These are phyloP conservation scores for Venturia asperata DNA, from an alignment of 2,329 filamentous ascomycete species.

Conservation along the genomic window DNA sequence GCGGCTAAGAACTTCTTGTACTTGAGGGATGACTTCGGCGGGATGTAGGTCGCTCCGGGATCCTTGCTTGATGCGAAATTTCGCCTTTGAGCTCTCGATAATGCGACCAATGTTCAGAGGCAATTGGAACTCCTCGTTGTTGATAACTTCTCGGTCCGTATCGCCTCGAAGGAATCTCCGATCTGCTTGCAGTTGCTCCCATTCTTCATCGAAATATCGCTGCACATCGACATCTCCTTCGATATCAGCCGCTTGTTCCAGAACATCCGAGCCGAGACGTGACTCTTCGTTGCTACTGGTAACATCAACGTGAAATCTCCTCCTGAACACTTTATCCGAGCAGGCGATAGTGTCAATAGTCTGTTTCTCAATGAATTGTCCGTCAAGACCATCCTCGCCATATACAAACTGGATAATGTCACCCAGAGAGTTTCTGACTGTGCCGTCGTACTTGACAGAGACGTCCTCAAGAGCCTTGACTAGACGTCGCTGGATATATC, in stretches of 20 bases:
- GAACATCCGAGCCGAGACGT: conserved; percentile 58
- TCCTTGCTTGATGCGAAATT: conserved; percentile 82
- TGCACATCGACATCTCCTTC: conserved; percentile 83
- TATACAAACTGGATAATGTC: conserved; percentile 97
- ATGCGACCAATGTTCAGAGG: conserved; percentile 88
- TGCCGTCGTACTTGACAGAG: conserved; percentile 95
- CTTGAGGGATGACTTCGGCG: conserved; percentile 73
- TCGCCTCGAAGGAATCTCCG: conserved; percentile 66
- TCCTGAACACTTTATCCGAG: conserved; percentile 68
- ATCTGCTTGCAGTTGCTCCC: conserved; percentile 67
- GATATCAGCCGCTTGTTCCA: conserved; percentile 83
- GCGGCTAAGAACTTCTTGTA: conserved; percentile 65
- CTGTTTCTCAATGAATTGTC: conserved; percentile 88
- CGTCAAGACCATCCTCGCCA: conserved; percentile 93
- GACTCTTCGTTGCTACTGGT: conserved; percentile 52
- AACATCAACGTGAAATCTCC: conserved; percentile 78
- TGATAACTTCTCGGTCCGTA: conserved; percentile 25
- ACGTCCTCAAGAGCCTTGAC: conserved; percentile 98
- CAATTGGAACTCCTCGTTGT: conserved; percentile 79
- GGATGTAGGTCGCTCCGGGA: conserved; percentile 86
- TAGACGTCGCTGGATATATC: conserved; percentile 96
- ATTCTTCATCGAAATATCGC: conserved; percentile 80
- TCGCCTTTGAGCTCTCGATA: conserved; percentile 80
- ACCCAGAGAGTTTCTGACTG: conserved; percentile 90
- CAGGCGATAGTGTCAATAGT: conserved; percentile 78